Base-by-base conservation (phyloP, 192 early-diverging fungal genomes). In the Powellomyces hirtus region DNA sequence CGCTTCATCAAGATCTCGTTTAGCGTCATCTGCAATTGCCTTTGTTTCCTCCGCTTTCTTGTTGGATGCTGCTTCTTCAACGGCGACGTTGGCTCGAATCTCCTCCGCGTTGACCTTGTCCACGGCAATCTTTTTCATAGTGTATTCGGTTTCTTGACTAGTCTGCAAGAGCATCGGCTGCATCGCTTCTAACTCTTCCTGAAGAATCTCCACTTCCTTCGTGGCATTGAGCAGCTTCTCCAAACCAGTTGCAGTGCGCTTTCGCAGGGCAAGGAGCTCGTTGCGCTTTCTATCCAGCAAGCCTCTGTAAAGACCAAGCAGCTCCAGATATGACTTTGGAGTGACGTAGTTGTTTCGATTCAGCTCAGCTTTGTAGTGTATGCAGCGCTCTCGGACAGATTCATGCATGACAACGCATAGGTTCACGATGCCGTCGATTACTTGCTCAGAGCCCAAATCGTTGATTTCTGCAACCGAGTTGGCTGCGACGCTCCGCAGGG, bases 21-120 rank as follows among this genome's bases (percentile, higher is more conserved):
- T 82, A 18, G 82, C 81, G 60, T 87, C 85, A 50, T 87, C 85
- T 4, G 81, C 82, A 37, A 87, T 87, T 8, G 72, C 75, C 62
- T 83, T 84, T n/a, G 84, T 84, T 66, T 86, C 81, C 49, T 81
- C 85, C 6, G 85, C 85, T 62, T 87, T 87, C 62, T 87, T 86
- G 27, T 78, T 76, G 0, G 85, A 85, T 3, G 70, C 71, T 10
- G 72, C 59, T 57, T 87, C 85, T 63, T 87, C 85, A 27, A 75
- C 73, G 22, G 73, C 74, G 0, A 86, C 85, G 46, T 65, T 77
- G 37, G 81, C 82, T 53, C 79, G 75, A 59, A 86, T 84, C 62
- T 87, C 84, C 67, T 86, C 84, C 4, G 82, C 85, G n/a, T 80
- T 72, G 5, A 84, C 77, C 53, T 83, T 84, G 61, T 87, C 85